phyloP scores from a whole-genome alignment of 78 protist genomes.

The Emiliania huxleyi region DNA sequence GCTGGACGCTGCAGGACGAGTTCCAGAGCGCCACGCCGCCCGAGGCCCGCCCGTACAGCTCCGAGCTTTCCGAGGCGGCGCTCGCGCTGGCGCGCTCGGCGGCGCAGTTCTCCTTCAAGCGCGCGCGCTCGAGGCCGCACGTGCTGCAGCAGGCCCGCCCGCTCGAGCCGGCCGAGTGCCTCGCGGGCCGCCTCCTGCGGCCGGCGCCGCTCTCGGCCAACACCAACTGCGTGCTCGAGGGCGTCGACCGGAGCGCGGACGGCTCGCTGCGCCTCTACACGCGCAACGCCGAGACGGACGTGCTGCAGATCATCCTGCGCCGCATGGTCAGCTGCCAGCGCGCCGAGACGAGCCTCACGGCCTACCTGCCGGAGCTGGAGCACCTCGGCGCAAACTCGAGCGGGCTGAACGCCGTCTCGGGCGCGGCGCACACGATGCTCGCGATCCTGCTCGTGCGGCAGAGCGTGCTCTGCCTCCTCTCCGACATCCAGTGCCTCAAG shows the following conservation, averaged over 20 bases:
- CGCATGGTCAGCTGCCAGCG: background rate
- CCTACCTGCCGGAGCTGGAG: background rate
- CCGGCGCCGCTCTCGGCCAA: background rate
- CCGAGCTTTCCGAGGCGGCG: background rate
- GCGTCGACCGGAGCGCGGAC: background rate
- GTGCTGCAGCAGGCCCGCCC: background rate
- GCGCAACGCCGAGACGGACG: conserved; percentile 1
- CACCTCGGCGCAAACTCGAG: background rate
- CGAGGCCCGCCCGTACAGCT: background rate
- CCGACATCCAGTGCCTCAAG: background rate
- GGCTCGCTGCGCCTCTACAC: background rate
- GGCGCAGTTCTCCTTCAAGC: background rate
- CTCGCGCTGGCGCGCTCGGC: background rate
- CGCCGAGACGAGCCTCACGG: background rate
- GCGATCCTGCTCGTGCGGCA: background rate
- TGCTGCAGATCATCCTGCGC: background rate
- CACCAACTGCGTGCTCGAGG: background rate
- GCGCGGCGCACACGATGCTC: conserved; percentile 19
- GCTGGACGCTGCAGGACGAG: background rate
- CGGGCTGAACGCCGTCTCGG: background rate
- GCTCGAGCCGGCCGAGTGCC: background rate
- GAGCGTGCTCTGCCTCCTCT: background rate
- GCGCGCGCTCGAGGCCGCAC: background rate
- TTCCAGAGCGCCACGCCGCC: background rate
- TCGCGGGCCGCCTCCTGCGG: background rate